Base-by-base conservation (phyloP, 495 filamentous ascomycete species). In the Cladorrhinum samala region DNA sequence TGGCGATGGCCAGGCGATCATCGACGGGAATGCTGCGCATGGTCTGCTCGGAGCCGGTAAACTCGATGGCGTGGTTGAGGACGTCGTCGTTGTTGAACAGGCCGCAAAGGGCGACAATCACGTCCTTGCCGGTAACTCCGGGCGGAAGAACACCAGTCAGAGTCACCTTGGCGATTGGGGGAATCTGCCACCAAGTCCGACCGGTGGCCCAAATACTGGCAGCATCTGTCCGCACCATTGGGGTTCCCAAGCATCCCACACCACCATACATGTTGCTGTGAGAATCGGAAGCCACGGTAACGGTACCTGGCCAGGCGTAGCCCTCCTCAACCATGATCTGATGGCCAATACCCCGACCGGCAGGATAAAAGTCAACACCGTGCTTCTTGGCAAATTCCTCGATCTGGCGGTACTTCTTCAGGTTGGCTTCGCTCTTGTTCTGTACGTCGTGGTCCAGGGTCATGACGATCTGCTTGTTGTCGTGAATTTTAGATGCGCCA, bases 201-300 rank as follows among this genome's bases (percentile, higher is more conserved):
- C 83, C 83, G 2, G 89, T 96, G 0, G 86, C 88, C 88, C 88
- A 95, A 27, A 96, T 91, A 60, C 79, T 82, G 9, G 89, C 88
- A 2, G 83, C 92, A 62, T 96, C 92, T 0, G 91, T 94, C 16
- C 92, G 69, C 21, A 97, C 91, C 41, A 97, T 77, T 1, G 92
- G 81, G 0, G 89, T 94, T 3, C 89, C 90, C 52, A 73, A 57
- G 58, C 80, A 87, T 2, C 81, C 84, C 18, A 95, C 73, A 16
- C 87, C 91, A n/a, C 91, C 91, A 62, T 95, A 96, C 80, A 87
- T 88, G 65, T 91, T 95, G n/a, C 72, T 81, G 68, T 96, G 92
- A 39, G 80, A 85, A 59, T 95, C 91, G 2, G 81, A 86, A 7
- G 88, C 91, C 2, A 95, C 91, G 1, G 79, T 81, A 37, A 97